Evolutionary conservation across 139 green algal species (phyloP), one percentile per base, ranked within the genome.

Genomic region (Tetraselmis chui): DNA sequence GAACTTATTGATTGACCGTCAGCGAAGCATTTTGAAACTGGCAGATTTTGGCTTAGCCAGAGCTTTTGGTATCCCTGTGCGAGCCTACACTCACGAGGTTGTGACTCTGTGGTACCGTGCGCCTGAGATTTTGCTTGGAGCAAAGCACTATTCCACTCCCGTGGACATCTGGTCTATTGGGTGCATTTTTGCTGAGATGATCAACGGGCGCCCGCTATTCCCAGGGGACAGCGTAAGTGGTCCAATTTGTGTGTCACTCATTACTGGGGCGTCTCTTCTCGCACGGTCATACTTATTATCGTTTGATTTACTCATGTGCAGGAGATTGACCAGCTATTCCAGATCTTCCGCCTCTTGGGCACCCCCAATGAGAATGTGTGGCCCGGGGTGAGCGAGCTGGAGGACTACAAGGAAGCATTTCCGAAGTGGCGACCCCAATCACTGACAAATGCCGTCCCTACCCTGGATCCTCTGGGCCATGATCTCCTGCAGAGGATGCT

Each of bases 121-220:
- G 23, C 96, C 96, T 1, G 96, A 99, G 88, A 97, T 99, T 85
- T 89, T 99, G 83, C 90, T 99, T 59, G 96, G 96, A n/a, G 86
- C 88, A 78, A 96, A 94, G 76, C 93, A 94, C 31, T 99, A 99
- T 90, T 93, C 90, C 32, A 97, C 93, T 1, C 93, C 95, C 0
- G 96, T 99, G n/a, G 96, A 99, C 84, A 91, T 99, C 5, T 99
- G 96, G 96, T 95, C 89, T 81, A 94, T 97, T 28, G 96, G 95
- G 59, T 99, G 96, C 93, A 99, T 99, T 74, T 98, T 99, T 89
- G 95, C 95, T 26, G 96, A 99, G 89, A 95, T 99, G 88, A 84
- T 96, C n/a, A 95, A 89, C 84, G 84, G 90, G 75, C 78, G 87
- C 77, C 93, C 94, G 0, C 89, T 97, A 28, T 97, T 97, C 86